Base-by-base conservation (phyloP, 805 yeast species). In the Schwanniomyces sp. region DNA sequence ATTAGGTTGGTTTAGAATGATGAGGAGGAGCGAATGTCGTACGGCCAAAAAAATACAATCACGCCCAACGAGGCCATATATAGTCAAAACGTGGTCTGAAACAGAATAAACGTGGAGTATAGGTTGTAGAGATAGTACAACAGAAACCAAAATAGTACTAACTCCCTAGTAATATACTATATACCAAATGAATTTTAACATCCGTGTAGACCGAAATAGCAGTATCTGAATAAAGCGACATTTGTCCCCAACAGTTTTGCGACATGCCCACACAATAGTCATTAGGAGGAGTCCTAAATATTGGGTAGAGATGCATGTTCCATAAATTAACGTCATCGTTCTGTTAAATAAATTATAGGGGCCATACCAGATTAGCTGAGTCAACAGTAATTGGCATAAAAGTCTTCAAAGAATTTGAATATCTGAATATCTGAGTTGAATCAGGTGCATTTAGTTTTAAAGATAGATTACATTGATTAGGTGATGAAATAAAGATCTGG, bases 211-310 rank as follows among this genome's bases (percentile, higher is more conserved):
- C 24, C 24, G 24, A 21, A 21, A 21, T 21, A 21, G 24, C 5
- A 21, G 24, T 5, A 21, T 21, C 24, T 5, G 24, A 21, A 7
- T 14, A 27, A 16, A 14, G 27, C 44, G 37, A 29, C 44, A 29
- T 41, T 41, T 41, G n/a, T 14, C 12, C 37, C 39, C 39, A 30
- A 34, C 41, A 39, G 29, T n/a, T 25, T 25, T 26, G 26, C 41
- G 41, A 39, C 41, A 39, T 39, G 40, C 14, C 40, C 40, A 21
- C 21, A 12, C 14, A 18, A n/a, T 34, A 32, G 21, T 16, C 36
- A 32, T 32, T 14, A 16, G 21, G 36, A 32, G 36, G 36, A 32
- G 36, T 18, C 17, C 21, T 32, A 32, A 32, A 32, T 32, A 32
- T 32, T 32, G 18, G 36, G 18, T 16, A 14, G 11, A 7, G 36